These are phyloP conservation scores for Terfezia boudieri DNA, from an alignment of 495 filamentous ascomycete species.

Conservation along the genomic window DNA sequence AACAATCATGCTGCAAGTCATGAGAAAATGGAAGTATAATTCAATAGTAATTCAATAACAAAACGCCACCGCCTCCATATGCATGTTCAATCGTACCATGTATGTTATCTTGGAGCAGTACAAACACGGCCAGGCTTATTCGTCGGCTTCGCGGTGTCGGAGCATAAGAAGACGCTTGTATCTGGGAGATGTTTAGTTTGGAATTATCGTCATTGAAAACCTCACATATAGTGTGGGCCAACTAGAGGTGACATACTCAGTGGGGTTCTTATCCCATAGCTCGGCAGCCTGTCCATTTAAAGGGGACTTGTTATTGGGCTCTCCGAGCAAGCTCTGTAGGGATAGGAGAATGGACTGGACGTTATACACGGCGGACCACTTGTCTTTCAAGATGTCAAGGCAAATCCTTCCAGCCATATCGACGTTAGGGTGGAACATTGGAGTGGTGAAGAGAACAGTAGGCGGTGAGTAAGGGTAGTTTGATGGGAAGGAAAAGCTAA, in stretches of 20 bases:
- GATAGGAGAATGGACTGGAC: slow-evolving; percentile 80
- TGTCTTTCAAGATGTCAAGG: slow-evolving; percentile 93
- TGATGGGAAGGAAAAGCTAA: slow-evolving; percentile 70
- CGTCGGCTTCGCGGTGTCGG: slow-evolving; percentile 17
- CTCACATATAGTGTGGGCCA: no score
- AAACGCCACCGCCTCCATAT: no score
- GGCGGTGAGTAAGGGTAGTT: slow-evolving; percentile 92
- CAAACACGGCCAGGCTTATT: neutral
- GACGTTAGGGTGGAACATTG: slow-evolving; percentile 86
- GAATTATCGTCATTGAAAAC: no score
- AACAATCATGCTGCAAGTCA: no score
- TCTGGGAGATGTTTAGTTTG: no score
- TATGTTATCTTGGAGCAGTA: no score
- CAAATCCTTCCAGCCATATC: slow-evolving; percentile 85
- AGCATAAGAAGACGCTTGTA: slow-evolving; percentile 12
- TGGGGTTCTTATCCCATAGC: slow-evolving; percentile 76
- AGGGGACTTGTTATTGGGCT: slow-evolving; percentile 91
- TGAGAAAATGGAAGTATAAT: no score
- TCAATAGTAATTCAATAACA: no score
- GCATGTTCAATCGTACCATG: no score
- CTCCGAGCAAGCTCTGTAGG: slow-evolving; percentile 82
- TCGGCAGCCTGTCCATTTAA: slow-evolving; percentile 92
- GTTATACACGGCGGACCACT: slow-evolving; percentile 90
- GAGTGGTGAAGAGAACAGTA: slow-evolving; percentile 77
- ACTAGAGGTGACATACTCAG: slow-evolving; percentile 61